Percentiles rank a stretch among this genome's conserved stretches.
Conservation (phyloP, 2,329 filamentous ascomycete genomes). For the Phoma sp. region DNA sequence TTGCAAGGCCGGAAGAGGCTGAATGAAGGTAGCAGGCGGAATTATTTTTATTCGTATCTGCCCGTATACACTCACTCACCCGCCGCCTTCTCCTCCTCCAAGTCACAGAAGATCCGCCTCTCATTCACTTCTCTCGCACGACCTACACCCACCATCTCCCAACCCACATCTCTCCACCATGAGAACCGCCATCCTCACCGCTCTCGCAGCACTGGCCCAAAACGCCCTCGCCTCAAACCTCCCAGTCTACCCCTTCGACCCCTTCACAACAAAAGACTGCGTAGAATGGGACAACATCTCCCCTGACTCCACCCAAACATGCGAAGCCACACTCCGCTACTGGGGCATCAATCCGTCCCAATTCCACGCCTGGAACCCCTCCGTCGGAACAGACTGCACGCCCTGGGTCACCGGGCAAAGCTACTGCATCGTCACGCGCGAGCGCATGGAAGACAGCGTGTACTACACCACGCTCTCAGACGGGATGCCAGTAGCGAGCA, state of each 20-base stretch:
- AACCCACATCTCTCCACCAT: not conserved
- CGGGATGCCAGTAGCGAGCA: not conserved
- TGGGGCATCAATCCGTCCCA: not conserved
- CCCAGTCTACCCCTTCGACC: not conserved
- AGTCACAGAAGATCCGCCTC: no score
- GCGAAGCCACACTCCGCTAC: not conserved
- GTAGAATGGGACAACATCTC: not conserved
- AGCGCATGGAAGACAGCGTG: not conserved
- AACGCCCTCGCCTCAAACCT: not conserved
- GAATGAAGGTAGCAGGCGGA: no score
- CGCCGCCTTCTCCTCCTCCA: no score
- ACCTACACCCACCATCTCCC: no score
- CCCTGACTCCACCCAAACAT: not conserved
- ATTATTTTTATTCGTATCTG: no score
- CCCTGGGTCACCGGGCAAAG: not conserved
- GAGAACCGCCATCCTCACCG: not conserved
- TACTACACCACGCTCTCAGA: not conserved
- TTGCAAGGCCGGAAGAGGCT: no score
- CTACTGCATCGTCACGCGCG: conserved; percentile 8
- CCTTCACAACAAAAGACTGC: conserved; percentile 1
- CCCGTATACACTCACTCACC: no score
- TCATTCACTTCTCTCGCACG: no score
- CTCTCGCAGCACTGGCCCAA: not conserved
- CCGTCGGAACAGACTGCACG: conserved; percentile 6
- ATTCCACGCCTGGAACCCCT: conserved; percentile 13